Base-by-base conservation (phyloP, 495 filamentous ascomycete species). In the Penicillium antarcticum region DNA sequence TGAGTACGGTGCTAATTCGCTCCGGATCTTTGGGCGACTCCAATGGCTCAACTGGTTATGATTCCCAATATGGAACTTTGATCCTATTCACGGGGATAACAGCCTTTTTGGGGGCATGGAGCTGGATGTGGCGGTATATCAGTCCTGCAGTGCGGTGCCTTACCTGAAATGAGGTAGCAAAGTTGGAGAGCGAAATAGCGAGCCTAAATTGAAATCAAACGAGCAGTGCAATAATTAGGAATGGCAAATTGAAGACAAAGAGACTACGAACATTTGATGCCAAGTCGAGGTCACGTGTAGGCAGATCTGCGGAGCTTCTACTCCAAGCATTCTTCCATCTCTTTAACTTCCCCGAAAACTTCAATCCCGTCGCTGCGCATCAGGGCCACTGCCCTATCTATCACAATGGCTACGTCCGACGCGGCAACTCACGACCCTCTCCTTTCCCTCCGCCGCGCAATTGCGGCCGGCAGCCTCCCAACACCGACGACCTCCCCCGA, bases 381-480 rank as follows among this genome's bases (percentile, higher is more conserved):
- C 41, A 46, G 56, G 56, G 48, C 42, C 45, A 49, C 51, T 41
- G 51, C 45, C 33, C 34, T 46, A 36, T 46, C 19, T 38, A 18
- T 29, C 17, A 59, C 33, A 41, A 73, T 70, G 68, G 56, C 62
- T 8, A 43, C 65, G 16, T 48, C 54, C 50, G 75, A 76, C 50
- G 59, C 70, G 18, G 54, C 67, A 10, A 67, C 77, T 21, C 72
- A 76, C 40, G 91, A 96, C 61, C 83, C 91, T 38, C 87, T 96
- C 45, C 74, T 88, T 44, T 82, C 88, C 50, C 79, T 96, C 37
- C 87, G 91, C 53, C 83, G 85, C 55, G 83, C 88, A 45, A 92
- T 95, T 66, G 82, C 85, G 24, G 74, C 81, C 41, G 75, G 80
- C 54, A 77, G 63, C 61, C 75, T 82, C 42, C 85, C 88, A 45